Percentiles rank a stretch among this genome's conserved stretches.
phyloP scores from a whole-genome alignment of 495 filamentous ascomycete genomes.

The Podospora conica region DNA sequence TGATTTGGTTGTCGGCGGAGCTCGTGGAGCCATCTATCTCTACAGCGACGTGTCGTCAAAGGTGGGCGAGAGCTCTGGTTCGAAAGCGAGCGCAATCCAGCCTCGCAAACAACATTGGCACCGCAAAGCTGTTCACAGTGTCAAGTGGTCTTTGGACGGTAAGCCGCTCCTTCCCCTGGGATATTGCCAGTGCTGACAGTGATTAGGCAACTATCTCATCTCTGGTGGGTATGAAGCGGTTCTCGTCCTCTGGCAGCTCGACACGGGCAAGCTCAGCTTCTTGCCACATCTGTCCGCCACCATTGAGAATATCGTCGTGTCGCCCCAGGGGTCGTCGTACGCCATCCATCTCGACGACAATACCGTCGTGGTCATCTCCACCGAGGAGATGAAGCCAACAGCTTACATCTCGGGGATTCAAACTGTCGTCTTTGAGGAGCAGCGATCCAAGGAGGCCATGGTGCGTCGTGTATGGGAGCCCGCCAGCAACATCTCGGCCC shows the following conservation, averaged over 20 bases:
- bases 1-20: constrained; percentile 70
- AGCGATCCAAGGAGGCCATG: constrained; percentile 36
- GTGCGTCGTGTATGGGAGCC: constrained; percentile 36
- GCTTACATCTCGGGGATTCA: constrained; percentile 80
- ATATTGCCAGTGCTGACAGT: constrained; percentile 14
- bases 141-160: constrained; percentile 92
- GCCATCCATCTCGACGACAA: constrained; percentile 83
- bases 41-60: constrained; percentile 66
- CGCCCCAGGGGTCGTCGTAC: constrained; percentile 70
- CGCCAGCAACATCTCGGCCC: constrained; percentile 24
- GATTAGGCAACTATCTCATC: constrained; percentile 84
- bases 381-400: constrained; percentile 73
- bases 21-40: constrained; percentile 66
- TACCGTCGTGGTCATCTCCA: constrained; percentile 79
- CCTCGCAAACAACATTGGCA: constrained; percentile 84
- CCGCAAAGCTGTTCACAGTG: constrained; percentile 65
- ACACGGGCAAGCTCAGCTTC: constrained; percentile 70
- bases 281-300: constrained; percentile 81
- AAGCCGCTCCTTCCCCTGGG: constrained; percentile 25
- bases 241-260: constrained; percentile 91
- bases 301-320: constrained; percentile 78
- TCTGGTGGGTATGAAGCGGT: constrained; percentile 90
- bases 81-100: constrained; percentile 35
- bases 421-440: constrained; percentile 41
- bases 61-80: constrained; percentile 30